A percentile compares a stretch with the other conserved stretches of the same genome.
Evolutionary conservation across 768 basidiomycete genomes (phyloP).

Genomic region (Pleurotus giganteus): DNA sequence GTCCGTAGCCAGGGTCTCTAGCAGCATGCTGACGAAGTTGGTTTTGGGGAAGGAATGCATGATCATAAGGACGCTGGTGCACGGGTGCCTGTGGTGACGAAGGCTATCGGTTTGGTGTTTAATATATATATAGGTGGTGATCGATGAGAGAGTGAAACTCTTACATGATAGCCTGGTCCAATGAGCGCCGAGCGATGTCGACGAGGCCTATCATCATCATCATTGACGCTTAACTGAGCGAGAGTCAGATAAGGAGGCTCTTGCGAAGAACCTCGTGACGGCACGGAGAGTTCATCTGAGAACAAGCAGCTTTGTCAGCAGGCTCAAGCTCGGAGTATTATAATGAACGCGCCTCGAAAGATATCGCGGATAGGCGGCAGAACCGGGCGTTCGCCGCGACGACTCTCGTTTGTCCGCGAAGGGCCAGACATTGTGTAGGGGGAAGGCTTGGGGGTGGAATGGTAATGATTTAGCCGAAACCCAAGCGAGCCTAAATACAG

Average conservation of each 20-base stretch:
- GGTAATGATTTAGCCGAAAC: neutral
- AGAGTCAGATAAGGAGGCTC: slow-evolving; percentile 39
- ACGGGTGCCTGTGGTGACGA: neutral
- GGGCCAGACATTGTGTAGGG: slow-evolving; percentile 8
- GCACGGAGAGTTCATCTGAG: slow-evolving; percentile 48
- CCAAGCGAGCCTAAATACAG: slow-evolving; percentile 7
- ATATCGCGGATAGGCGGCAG: slow-evolving; percentile 73
- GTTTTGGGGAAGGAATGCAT: neutral
- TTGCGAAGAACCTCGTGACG: slow-evolving; percentile 25
- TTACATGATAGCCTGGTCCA: slow-evolving; percentile 12
- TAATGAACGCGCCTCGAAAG: slow-evolving; percentile 55
- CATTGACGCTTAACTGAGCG: slow-evolving; percentile 40
- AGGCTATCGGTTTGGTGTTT: neutral
- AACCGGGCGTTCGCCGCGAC: slow-evolving; percentile 46
- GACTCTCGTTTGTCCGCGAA: slow-evolving; percentile 26
- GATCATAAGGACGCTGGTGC: slow-evolving; percentile 2
- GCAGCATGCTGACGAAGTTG: slow-evolving; percentile 5
- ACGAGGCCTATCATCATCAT: slow-evolving; percentile 28
- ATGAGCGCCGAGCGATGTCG: slow-evolving; percentile 11
- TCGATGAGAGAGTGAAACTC: neutral
- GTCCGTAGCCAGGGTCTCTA: neutral
- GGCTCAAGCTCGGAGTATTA: neutral
- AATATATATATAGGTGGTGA: neutral
- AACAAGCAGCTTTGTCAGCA: slow-evolving; percentile 3
- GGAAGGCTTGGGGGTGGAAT: neutral